Conservation (phyloP, 73 alveolate genomes). For the Urostyla sp. region DNA sequence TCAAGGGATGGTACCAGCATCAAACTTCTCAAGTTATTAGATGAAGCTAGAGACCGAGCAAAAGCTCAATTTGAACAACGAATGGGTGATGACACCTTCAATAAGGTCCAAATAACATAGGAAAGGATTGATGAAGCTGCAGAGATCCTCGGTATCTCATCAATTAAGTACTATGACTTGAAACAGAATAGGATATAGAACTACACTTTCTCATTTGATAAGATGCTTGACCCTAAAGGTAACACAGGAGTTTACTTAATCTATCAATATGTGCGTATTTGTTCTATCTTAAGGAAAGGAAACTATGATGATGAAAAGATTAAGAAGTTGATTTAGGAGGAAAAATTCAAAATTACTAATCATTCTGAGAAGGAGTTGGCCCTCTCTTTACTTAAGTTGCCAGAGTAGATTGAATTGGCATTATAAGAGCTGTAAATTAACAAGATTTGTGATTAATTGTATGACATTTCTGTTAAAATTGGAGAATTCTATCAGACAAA, state of each 20-base stretch:
- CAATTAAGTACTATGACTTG: constrained; percentile 98
- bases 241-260: constrained; percentile 99
- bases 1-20: constrained; percentile 97
- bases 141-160: constrained; percentile 96
- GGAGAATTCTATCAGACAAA: constrained; percentile 92
- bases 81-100: constrained; percentile 19
- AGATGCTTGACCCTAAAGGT: constrained; percentile 99
- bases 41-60: constrained; percentile 97
- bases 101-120: constrained; percentile 77
- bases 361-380: constrained; percentile 93
- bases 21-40: constrained; percentile 92
- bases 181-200: constrained; percentile 95
- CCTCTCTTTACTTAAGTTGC: constrained; percentile 83
- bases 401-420: constrained; percentile 95
- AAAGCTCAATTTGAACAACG: constrained; percentile 51
- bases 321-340: constrained; percentile 69
- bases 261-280: constrained; percentile 98
- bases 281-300: constrained; percentile 95
- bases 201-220: constrained; percentile 94
- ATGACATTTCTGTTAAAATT: constrained; percentile 95
- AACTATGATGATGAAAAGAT: constrained; percentile 76
- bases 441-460: constrained; percentile 92
- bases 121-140: constrained; percentile 88
- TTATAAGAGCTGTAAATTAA: constrained; percentile 93
- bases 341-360: constrained; percentile 51